A percentile compares a stretch with the other conserved stretches of the same genome.
Evolutionary conservation across 2,329 filamentous ascomycete genomes (phyloP).

Genomic region (Onygena corvina): DNA sequence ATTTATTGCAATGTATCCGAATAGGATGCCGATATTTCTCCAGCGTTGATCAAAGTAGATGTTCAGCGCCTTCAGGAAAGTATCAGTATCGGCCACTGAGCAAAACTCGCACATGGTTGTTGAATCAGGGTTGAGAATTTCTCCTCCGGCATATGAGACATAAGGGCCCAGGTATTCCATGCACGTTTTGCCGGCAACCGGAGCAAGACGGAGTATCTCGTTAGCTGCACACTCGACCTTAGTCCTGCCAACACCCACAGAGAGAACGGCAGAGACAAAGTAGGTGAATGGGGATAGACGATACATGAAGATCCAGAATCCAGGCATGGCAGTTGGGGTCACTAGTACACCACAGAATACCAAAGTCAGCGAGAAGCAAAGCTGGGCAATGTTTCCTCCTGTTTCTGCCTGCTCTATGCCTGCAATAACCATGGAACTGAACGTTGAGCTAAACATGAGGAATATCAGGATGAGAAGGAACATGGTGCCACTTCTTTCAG

Average conservation of each 20-base stretch:
- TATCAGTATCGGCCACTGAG: conserved; percentile 34
- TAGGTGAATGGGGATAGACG: conserved; percentile 56
- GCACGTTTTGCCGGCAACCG: conserved; percentile 53
- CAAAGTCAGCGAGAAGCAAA: conserved; percentile 48
- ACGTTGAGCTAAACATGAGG: conserved; percentile 59
- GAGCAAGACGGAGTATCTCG: conserved; percentile 26
- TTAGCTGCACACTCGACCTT: conserved; percentile 25
- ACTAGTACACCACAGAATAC: conserved; percentile 48
- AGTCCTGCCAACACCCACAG: conserved; percentile 24
- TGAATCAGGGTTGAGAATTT: conserved; percentile 33
- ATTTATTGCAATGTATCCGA: conserved; percentile 55
- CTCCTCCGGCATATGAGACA: conserved; percentile 28
- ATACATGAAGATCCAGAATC: conserved; percentile 73
- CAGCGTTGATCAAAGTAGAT: conserved; percentile 43
- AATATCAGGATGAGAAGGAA: conserved; percentile 54
- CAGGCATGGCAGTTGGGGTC: conserved; percentile 45
- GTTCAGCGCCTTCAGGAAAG: conserved; percentile 34
- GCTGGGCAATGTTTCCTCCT: conserved; percentile 50
- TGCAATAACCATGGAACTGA: conserved; percentile 62
- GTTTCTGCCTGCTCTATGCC: conserved; percentile 58
- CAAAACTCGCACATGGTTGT: conserved; percentile 42
- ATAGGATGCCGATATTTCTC: conserved; percentile 60
- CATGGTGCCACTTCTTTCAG: conserved; percentile 51
- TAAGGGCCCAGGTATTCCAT: conserved; percentile 37
- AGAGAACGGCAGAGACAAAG: conserved; percentile 33